These are phyloP conservation scores for Phanerochaete sordida DNA, from an alignment of 768 basidiomycete species.

Conservation along the genomic window DNA sequence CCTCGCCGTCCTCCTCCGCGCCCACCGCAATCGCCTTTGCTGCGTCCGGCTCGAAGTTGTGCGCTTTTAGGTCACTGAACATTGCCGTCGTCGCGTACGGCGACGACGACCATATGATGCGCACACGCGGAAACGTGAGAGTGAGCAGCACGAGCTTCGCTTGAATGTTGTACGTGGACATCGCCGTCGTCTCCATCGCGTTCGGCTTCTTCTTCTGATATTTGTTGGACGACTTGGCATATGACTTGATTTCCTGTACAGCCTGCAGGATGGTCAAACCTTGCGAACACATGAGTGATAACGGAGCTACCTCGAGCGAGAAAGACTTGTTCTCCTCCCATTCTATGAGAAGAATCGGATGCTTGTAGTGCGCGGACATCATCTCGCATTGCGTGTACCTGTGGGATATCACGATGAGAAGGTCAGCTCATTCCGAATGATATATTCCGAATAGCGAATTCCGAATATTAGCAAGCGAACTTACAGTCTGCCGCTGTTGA, in stretches of 20 bases:
- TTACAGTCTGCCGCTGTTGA: conserved; percentile 90
- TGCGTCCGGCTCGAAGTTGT: conserved; percentile 78
- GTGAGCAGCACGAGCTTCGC: conserved; percentile 91
- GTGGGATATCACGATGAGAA: background rate
- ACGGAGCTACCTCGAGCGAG: conserved; percentile 66
- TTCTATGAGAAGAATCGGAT: conserved; percentile 90
- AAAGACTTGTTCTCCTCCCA: conserved; percentile 98
- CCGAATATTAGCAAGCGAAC: conserved; percentile 23
- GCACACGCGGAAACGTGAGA: conserved; percentile 85
- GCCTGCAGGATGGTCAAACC: conserved; percentile 34
- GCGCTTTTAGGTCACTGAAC: conserved; percentile 85
- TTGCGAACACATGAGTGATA: background rate
- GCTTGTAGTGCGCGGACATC: conserved; percentile 96
- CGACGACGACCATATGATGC: conserved; percentile 97
- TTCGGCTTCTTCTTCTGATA: conserved; percentile 50
- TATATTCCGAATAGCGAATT: no score
- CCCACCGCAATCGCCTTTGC: conserved; percentile 75
- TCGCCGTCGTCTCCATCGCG: conserved; percentile 16
- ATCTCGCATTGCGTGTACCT: conserved; percentile 97
- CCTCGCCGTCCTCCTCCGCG: conserved; percentile 68
- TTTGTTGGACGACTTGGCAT: conserved; percentile 56
- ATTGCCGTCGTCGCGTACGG: conserved; percentile 90
- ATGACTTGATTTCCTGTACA: conserved; percentile 64
- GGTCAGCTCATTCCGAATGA: no score
- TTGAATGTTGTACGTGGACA: conserved; percentile 61